These are phyloP conservation scores for Kwoniella sp. DNA, from an alignment of 768 basidiomycete genomes.

Conservation along the genomic window DNA sequence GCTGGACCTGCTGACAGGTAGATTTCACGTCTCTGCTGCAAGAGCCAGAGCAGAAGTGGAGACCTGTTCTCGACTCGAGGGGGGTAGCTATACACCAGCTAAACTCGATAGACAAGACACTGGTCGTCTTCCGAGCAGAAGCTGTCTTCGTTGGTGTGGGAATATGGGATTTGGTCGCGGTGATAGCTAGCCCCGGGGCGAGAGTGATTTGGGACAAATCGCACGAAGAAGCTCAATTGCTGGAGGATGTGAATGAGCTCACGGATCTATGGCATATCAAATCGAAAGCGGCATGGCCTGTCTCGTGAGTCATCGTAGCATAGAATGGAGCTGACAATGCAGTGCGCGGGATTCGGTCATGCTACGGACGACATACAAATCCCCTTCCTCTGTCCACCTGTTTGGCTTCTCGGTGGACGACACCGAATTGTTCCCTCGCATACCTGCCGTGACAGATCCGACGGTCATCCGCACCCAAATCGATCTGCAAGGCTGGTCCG, in stretches of 20 bases:
- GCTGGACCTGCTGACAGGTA: constrained; percentile 27
- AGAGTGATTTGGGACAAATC: constrained; percentile 84
- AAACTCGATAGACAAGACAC: constrained; percentile 93
- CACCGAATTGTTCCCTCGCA: constrained; percentile 72
- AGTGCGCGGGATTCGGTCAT: constrained; percentile 89
- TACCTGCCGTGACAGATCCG: constrained; percentile 67
- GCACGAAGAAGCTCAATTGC: constrained; percentile 78
- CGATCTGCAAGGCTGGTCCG: constrained; percentile 98
- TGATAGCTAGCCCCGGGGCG: constrained; percentile 82
- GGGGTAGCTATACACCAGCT: constrained; percentile 95
- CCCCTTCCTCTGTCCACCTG: constrained; percentile 88
- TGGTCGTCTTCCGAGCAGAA: constrained; percentile 94
- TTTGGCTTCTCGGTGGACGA: constrained; percentile 95
- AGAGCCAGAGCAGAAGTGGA: constrained; percentile 98
- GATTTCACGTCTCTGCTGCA: constrained; percentile 93
- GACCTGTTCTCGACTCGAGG: constrained; percentile 71
- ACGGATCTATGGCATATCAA: constrained; percentile 93
- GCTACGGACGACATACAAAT: constrained; percentile 95
- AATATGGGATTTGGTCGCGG: constrained; percentile 90
- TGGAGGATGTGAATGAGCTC: constrained; percentile 77
- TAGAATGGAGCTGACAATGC: neutral
- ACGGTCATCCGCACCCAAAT: constrained; percentile 88
- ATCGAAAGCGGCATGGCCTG: constrained; percentile 89
- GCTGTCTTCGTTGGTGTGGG: constrained; percentile 95
- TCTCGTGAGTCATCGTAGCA: constrained; percentile 65